phyloP scores from a whole-genome alignment of 2,329 filamentous ascomycete species.

The Diplodia sapinea region DNA sequence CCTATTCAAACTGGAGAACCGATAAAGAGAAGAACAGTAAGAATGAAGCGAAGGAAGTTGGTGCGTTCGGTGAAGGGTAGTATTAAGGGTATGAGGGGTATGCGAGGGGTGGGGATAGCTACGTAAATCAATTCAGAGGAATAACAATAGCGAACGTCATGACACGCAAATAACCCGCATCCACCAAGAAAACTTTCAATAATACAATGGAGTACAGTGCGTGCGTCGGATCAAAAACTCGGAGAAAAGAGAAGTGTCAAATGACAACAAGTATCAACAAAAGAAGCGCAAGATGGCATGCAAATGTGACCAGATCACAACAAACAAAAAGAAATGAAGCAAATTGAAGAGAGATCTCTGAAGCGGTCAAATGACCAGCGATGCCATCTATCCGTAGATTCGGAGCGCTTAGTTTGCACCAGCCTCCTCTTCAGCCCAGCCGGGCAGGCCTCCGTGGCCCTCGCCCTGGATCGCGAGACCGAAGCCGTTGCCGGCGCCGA shows the following conservation, averaged over 20 bases:
- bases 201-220: constrained; percentile 31
- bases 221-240: constrained; percentile 21
- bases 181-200: constrained; percentile 28
- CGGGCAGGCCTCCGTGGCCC: constrained; percentile 57
- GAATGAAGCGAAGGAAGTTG: constrained; percentile 27
- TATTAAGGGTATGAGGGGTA: constrained; percentile 30
- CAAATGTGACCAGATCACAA: constrained; percentile 26
- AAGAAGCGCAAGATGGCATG: constrained; percentile 28
- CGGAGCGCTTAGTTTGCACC: constrained; percentile 54
- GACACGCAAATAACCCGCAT: constrained; percentile 31
- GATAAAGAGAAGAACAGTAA: constrained; percentile 14
- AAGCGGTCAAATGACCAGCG: constrained; percentile 19
- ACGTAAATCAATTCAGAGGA: constrained; percentile 24
- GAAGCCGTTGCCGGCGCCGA: constrained; percentile 61
- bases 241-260: constrained; percentile 25
- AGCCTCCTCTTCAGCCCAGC: constrained; percentile 69
- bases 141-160: constrained; percentile 30
- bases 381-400: constrained; percentile 3
- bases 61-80: constrained; percentile 23
- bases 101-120: constrained; percentile 14
- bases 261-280: constrained; percentile 27
- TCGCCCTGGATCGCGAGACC: constrained; percentile 66
- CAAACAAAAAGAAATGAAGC: constrained; percentile 29
- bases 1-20: constrained; percentile 19
- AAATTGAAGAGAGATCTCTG: constrained; percentile 14